Percentiles rank a stretch among this genome's conserved stretches.
These are phyloP conservation scores for Amesomyces nigricolor DNA, from an alignment of 2,329 filamentous ascomycete species.

Conservation along the genomic window DNA sequence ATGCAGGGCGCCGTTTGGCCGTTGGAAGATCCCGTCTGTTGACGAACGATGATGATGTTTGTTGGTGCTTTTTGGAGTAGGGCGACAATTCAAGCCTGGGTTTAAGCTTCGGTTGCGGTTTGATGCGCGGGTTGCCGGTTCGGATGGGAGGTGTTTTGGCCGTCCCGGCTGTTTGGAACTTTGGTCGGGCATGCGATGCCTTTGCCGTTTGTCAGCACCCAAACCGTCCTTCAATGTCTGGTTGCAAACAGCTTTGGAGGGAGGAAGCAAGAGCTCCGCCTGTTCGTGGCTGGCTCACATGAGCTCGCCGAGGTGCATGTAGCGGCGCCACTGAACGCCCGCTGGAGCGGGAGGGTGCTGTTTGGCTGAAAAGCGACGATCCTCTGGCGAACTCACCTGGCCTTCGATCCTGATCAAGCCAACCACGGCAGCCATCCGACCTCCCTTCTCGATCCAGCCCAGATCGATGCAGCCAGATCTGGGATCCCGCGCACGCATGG, in stretches of 20 bases:
- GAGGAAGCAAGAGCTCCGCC: neutral
- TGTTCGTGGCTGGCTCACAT: constrained; percentile 5
- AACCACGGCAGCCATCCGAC: constrained; percentile 9
- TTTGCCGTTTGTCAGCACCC: constrained; percentile 10
- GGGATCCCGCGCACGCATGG: constrained; percentile 7
- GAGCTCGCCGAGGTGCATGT: neutral
- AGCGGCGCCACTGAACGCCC: constrained; percentile 13
- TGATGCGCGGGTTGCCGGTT: neutral
- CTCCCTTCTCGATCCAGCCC: constrained; percentile 1
- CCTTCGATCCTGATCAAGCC: constrained; percentile 6
- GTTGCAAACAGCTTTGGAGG: neutral
- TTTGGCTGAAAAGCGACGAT: constrained; percentile 3
- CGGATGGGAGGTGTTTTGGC: neutral
- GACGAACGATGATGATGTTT: neutral
- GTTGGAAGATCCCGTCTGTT: neutral
- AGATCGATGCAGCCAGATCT: neutral
- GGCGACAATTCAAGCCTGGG: neutral
- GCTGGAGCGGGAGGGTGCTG: neutral
- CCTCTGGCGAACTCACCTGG: constrained; percentile 21
- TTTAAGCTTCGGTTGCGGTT: neutral
- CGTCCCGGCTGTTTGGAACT: constrained; percentile 10
- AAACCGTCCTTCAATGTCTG: neutral
- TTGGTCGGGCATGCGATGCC: constrained; percentile 1
- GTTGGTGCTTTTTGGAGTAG: neutral
- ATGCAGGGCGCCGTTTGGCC: constrained; percentile 3